These are phyloP conservation scores for Cryptococcus jaspeensis DNA, from an alignment of 1,284 basidiomycete genomes.

Conservation along the genomic window DNA sequence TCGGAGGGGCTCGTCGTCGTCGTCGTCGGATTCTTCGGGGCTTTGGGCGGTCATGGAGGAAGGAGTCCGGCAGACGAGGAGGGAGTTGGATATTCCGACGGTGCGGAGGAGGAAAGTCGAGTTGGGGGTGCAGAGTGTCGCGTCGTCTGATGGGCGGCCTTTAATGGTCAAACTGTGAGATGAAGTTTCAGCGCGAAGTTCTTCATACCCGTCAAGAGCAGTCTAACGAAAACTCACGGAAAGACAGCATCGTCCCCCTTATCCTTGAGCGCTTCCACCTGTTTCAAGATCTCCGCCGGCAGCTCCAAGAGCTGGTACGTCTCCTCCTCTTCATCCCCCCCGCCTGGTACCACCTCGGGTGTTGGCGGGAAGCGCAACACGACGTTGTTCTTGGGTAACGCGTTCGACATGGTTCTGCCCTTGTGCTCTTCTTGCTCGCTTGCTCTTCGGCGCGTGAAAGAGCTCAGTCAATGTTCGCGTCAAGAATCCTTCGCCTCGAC, in stretches of 20 bases:
- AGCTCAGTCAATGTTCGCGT: no score
- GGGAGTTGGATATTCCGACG: constrained; percentile 78
- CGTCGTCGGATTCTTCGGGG: neutral
- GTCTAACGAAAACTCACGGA: constrained; percentile 29
- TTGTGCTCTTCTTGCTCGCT: no score
- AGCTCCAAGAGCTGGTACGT: constrained; percentile 51
- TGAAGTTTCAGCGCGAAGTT: neutral
- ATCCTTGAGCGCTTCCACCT: constrained; percentile 34
- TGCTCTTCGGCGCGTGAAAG: no score
- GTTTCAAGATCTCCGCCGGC: constrained; percentile 46
- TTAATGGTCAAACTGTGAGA: constrained; percentile 68
- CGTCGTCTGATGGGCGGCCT: constrained; percentile 75
- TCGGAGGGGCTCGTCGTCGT: neutral
- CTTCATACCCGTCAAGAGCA: neutral
- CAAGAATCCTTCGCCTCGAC: no score
- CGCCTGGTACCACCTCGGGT: neutral
- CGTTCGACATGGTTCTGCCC: neutral
- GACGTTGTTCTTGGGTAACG: constrained; percentile 8
- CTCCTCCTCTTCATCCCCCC: constrained; percentile 23
- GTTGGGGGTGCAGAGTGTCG: constrained; percentile 76
- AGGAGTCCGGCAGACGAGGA: constrained; percentile 67
- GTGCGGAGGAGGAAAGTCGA: constrained; percentile 78
- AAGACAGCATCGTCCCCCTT: constrained; percentile 17
- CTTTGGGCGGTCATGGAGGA: constrained; percentile 11
- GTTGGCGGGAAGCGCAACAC: constrained; percentile 26